Evolutionary conservation across 345 rosid species (phyloP), one percentile per base, ranked within the genome.

Genomic region (Populus davidiana): DNA sequence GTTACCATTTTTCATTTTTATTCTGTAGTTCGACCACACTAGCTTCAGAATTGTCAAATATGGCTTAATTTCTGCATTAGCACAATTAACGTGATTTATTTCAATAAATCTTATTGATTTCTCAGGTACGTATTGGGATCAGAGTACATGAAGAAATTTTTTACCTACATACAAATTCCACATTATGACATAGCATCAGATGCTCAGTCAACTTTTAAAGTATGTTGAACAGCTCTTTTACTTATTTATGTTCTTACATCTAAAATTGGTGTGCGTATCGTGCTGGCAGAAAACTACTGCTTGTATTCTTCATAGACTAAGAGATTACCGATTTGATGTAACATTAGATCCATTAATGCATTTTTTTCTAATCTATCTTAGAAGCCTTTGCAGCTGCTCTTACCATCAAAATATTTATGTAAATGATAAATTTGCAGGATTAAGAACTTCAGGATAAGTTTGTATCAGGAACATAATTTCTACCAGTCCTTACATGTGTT

Each of bases 181-280:
- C 85, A 83, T 83, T 88, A 86, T 52, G 91, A 88, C 71, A 77
- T 85, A 0, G 88, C 88, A 54, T 84, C 87, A 52, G 88, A 86
- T 82, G 89, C 81, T 70, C 85, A 69, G 66, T 87, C 86, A 75
- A 88, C 89, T 44, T 88, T 81, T 81, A 84, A 86, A 72, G 87
- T 69, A 25, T 5, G 14, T 50, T 76, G n/a, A 36, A 9, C 0
- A 33, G 14, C 25, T 33, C 49, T 7, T 23, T 70, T 65, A 56
- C 6, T 25, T 11, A 27, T 3, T 63, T 16, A 14, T 5, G 38
- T 20, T 59, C 10, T 63, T 68, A 12, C 29, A 52, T 72, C 2
- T 29, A 31, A 29, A 52, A 31, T 33, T 33, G 33, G 35, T 72
- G 75, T 17, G 36, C 23, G 10, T 31, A 56, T 56, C 63, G 27